Conservation (phyloP, 768 basidiomycete species). For the Lactarius evosmus region DNA sequence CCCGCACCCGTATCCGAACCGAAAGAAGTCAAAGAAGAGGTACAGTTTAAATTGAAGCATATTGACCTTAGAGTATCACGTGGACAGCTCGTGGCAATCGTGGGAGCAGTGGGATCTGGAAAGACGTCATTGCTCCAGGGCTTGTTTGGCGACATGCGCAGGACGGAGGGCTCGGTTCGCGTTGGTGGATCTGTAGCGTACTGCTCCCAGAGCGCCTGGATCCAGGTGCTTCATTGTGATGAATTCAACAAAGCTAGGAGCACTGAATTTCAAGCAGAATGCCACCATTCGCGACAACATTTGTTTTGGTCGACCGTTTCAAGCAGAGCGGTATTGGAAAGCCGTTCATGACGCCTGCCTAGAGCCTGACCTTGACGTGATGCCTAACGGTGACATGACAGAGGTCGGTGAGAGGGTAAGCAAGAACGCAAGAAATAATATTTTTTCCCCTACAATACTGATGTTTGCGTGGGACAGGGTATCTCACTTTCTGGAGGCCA, state of each 20-base stretch:
- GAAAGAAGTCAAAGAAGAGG: constrained; percentile 37
- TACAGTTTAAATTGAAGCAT: constrained; percentile 61
- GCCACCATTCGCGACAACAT: constrained; percentile 87
- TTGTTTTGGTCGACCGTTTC: constrained; percentile 79
- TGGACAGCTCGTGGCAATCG: constrained; percentile 78
- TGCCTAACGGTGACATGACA: constrained; percentile 74
- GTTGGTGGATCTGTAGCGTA: constrained; percentile 79
- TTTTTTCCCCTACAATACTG: neutral
- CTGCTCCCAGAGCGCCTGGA: constrained; percentile 71
- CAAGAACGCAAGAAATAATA: neutral
- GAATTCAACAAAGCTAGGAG: constrained; percentile 9
- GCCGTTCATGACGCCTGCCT: constrained; percentile 76
- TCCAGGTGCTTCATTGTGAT: constrained; percentile 49
- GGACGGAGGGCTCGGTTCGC: constrained; percentile 56
- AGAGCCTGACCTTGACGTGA: constrained; percentile 74
- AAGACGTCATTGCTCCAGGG: constrained; percentile 71
- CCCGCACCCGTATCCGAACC: constrained; percentile 21
- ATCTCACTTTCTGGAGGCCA: constrained; percentile 86
- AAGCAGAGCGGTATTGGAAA: constrained; percentile 78
- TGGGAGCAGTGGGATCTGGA: constrained; percentile 70
- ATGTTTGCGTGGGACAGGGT: constrained; percentile 42
- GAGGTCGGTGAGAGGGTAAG: constrained; percentile 73
- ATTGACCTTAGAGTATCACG: constrained; percentile 66
- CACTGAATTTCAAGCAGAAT: constrained; percentile 45
- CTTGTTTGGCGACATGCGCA: constrained; percentile 80